A percentile compares a stretch with the other conserved stretches of the same genome.
Evolutionary conservation across 768 basidiomycete species (phyloP).

Genomic region (Calocybe indica): DNA sequence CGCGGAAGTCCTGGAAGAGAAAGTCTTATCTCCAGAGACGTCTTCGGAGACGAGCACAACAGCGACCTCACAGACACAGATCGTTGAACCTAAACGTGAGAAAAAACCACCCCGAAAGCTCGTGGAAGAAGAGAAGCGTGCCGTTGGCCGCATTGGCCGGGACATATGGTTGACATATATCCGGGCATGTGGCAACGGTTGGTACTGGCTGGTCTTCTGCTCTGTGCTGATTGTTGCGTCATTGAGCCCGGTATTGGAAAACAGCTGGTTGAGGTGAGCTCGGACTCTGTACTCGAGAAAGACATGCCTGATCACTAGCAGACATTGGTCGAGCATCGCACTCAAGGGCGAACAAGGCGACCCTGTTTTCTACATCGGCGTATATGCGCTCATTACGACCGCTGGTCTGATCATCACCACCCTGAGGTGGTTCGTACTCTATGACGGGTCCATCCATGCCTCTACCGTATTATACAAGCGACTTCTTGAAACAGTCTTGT

Average conservation of each 20-base stretch:
- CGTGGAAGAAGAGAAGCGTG: conserved; percentile 79
- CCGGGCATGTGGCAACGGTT: conserved; percentile 38
- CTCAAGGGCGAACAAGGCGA: conserved; percentile 33
- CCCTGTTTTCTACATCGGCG: conserved; percentile 55
- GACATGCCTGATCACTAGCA: conserved; percentile 14
- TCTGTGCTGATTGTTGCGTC: conserved; percentile 50
- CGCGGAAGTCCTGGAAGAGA: conserved; percentile 24
- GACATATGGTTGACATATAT: conserved; percentile 65
- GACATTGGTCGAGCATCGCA: conserved; percentile 51
- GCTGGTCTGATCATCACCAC: conserved; percentile 48
- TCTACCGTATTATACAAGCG: conserved; percentile 71
- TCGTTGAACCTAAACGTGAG: conserved; percentile 23
- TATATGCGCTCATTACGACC: conserved; percentile 55
- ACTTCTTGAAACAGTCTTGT: conserved; percentile 74
- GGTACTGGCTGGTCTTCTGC: conserved; percentile 55
- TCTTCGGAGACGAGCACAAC: conserved; percentile 27
- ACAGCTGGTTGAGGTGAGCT: conserved; percentile 58
- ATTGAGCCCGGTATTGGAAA: conserved; percentile 62
- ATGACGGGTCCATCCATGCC: conserved; percentile 78
- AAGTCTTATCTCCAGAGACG: conserved; percentile 1
- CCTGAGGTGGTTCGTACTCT: conserved; percentile 66
- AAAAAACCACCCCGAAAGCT: conserved; percentile 73
- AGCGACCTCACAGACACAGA: not conserved
- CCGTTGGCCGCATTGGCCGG: conserved; percentile 60
- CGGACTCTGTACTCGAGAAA: not conserved